Evolutionary conservation across 1,139 yeast genomes (phyloP), one percentile per base, ranked within the genome.

Genomic region (Blastobotrys capitulatus): DNA sequence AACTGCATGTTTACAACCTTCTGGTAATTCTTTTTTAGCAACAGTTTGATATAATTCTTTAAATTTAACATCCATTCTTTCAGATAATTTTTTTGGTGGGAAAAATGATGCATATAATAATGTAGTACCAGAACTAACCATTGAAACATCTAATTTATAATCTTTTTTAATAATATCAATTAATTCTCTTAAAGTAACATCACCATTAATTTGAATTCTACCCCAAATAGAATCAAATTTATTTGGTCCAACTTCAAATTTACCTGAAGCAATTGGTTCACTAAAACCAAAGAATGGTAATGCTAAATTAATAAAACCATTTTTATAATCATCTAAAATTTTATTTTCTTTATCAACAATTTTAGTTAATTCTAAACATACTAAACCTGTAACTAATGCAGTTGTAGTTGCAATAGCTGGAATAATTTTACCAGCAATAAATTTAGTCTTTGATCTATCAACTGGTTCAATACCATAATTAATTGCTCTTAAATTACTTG

Each of bases 331-430:
- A 65, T 92, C 98, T 61, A 94, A 78, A 54, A 82, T 82, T 55
- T 72, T 74, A 57, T 78, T 79, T 56, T 79, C 74, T 13, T 66
- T 65, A 61, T 86, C 96, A 49, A 83, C 88, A 55, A 92, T 92
- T 72, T 92, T 92, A 75, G 88, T 86, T 53, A 92, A 75, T 70
- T 92, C 99, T 59, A 92, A 74, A 63, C 95, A 87, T 38, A 89
- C 95, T 62, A 92, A 76, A 42, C 99, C 99, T 6, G 98, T 88
- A 13, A 92, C 97, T 60, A 90, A 75, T 12, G 97, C 95, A 19
- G 99, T 92, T 5, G 99, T 94, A 1, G 99, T 92, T 36, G 98
- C 98, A 74, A 92, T 92, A 16, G 98, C 98, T 12, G 99, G 99
- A 58, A 92, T 90, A 58, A 92, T 92, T 69, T 94, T 83, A 49